Conservation (phyloP, 2,329 filamentous ascomycete genomes). For the Diaporthe batatas region DNA sequence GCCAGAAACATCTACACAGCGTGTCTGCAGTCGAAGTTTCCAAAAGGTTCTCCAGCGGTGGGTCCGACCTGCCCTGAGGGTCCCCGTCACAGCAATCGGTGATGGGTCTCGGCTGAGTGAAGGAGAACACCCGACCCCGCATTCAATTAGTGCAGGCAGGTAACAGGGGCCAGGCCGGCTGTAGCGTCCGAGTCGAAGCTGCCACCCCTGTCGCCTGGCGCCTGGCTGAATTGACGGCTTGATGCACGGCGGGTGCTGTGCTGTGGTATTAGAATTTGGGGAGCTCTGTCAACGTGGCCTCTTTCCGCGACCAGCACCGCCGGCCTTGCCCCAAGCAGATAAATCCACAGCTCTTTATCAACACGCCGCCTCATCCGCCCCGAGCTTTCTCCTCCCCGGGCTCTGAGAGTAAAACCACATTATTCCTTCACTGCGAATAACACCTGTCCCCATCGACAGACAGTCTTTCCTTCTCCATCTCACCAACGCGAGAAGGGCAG, state of each 20-base stretch:
- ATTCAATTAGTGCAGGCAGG: slow-evolving; percentile 30
- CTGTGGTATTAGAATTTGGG: slow-evolving; percentile 40
- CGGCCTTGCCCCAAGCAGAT: slow-evolving; percentile 33
- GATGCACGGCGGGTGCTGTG: slow-evolving; percentile 30
- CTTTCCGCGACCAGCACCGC: slow-evolving; percentile 20
- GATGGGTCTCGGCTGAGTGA: slow-evolving; percentile 38
- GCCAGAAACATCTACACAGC: background rate
- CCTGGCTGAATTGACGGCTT: slow-evolving; percentile 21
- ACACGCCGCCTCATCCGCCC: slow-evolving; percentile 13
- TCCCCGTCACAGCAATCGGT: slow-evolving; percentile 8
- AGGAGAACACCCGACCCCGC: slow-evolving; percentile 34
- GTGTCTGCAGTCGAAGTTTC: slow-evolving; percentile 39
- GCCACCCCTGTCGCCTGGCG: slow-evolving; percentile 37
- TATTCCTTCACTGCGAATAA: slow-evolving; percentile 50
- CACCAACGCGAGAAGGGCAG: slow-evolving; percentile 26
- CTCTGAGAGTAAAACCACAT: slow-evolving; percentile 52
- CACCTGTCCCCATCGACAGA: slow-evolving; percentile 46
- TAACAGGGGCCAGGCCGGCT: slow-evolving; percentile 29
- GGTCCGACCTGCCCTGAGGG: slow-evolving; percentile 24
- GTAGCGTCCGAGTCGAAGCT: slow-evolving; percentile 35
- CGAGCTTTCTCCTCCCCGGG: slow-evolving; percentile 50
- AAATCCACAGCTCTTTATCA: slow-evolving; percentile 38
- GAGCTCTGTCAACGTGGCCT: slow-evolving; percentile 41
- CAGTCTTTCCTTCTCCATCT: slow-evolving; percentile 14
- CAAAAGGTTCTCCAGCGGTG: slow-evolving; percentile 33